Conservation (phyloP, 352 stramenopile genomes). For the Phytophthora constricta region DNA sequence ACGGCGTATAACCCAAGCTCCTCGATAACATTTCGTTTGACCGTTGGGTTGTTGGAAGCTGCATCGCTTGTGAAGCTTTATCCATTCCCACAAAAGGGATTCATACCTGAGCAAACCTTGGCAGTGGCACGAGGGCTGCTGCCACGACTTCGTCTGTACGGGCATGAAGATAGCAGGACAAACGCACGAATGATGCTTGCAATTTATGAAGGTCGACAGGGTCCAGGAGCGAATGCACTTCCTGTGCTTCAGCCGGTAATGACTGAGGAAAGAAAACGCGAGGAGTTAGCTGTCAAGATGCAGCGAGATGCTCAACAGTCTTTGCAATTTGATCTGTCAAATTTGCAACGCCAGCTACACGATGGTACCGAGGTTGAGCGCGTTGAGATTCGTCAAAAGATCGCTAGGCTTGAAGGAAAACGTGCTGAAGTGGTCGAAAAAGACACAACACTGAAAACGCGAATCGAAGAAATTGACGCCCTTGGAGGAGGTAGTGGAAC, state of each 20-base stretch:
- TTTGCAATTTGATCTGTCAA: conserved; percentile 34
- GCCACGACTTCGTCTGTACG: conserved; percentile 39
- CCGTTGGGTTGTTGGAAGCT: conserved; percentile 51
- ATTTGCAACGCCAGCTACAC: conserved; percentile 26
- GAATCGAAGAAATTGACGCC: conserved; percentile 70
- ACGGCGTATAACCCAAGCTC: conserved; percentile 56
- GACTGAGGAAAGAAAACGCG: conserved; percentile 23
- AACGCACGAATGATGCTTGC: conserved; percentile 45
- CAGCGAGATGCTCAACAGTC: conserved; percentile 40
- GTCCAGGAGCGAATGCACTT: conserved; percentile 29
- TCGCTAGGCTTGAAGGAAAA: conserved; percentile 22
- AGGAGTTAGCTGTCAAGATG: conserved; percentile 45
- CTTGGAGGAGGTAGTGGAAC: conserved; percentile 36
- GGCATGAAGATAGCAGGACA: conserved; percentile 18
- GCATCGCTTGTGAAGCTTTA: conserved; percentile 44
- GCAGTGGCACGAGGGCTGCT: conserved; percentile 49
- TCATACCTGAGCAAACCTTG: conserved; percentile 53
- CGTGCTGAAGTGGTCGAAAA: conserved; percentile 28
- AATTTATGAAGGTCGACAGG: conserved; percentile 33
- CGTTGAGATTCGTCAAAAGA: conserved; percentile 21
- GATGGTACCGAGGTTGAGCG: conserved; percentile 18
- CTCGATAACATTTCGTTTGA: conserved; percentile 46
- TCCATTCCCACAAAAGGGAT: conserved; percentile 48
- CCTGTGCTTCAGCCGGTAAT: conserved; percentile 19
- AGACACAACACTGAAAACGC: conserved; percentile 45